Conservation (phyloP, 371 early-diverging fungal species). For the Syncephalastrum sp. region DNA sequence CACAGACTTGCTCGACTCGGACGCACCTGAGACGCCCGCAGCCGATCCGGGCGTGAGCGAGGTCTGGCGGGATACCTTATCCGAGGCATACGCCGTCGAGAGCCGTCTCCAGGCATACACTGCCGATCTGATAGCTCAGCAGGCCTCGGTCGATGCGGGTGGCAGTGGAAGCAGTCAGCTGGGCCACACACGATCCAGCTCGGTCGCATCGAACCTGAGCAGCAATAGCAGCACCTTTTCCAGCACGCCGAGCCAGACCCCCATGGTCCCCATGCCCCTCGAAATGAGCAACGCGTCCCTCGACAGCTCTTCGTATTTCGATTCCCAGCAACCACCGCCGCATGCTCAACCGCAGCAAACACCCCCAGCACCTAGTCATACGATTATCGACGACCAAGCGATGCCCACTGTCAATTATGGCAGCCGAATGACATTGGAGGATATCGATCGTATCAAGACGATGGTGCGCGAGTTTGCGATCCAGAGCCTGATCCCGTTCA, state of each 20-base stretch:
- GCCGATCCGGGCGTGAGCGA: slow-evolving; percentile 12
- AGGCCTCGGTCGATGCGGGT: neutral
- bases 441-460: slow-evolving; percentile 50
- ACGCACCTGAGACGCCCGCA: slow-evolving; percentile 17
- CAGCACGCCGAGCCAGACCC: slow-evolving; percentile 6
- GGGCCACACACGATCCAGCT: slow-evolving; percentile 19
- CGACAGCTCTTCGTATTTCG: slow-evolving; percentile 4
- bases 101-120: slow-evolving; percentile 28
- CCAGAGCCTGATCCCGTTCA: slow-evolving; percentile 81
- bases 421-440: slow-evolving; percentile 51
- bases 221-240: neutral
- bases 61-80: slow-evolving; percentile 19
- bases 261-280: slow-evolving; percentile 5
- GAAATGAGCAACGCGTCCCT: slow-evolving; percentile 11
- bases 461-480: slow-evolving; percentile 67
- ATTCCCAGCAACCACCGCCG: neutral
- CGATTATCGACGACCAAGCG: neutral
- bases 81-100: slow-evolving; percentile 23
- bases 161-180: neutral
- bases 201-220: slow-evolving; percentile 18
- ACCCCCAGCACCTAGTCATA: neutral
- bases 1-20: slow-evolving; percentile 24
- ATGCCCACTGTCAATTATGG: slow-evolving; percentile 45
- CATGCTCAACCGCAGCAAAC: neutral
- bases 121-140: slow-evolving; percentile 2